Evolutionary conservation across 345 rosid genomes (phyloP), one percentile per base, ranked within the genome.

Genomic region (Gossypium arboreum): DNA sequence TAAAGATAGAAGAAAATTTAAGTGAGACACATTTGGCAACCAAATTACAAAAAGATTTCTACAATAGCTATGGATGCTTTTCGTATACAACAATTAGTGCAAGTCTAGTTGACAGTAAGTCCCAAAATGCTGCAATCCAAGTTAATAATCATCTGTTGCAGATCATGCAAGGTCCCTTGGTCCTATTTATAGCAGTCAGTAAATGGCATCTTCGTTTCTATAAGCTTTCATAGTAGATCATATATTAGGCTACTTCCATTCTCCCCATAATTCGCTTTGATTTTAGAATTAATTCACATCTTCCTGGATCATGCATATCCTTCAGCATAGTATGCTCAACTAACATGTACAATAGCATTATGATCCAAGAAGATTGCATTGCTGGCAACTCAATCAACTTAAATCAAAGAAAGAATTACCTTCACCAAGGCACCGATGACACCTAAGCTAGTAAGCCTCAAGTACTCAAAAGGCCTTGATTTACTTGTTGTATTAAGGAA

Each of bases 341-440:
- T 17, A 51, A 69, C 11, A 72, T 24, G 54, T 43, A 72, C 22
- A 22, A 43, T 44, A 20, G 54, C 75, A 72, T 47, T 41, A 9
- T 2, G n/a, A 9, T 52, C 44, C 24, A 60, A 4, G 41, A 73
- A 59, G 25, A 60, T 25, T 55, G 45, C 55, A 73, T 45, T 61
- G 67, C 24, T 9, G 11, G 24, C 16, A 73, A 60, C 34, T 22
- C 51, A 58, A 57, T 17, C 44, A 73, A 34, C 62, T 56, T 16
- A n/a, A 73, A 43, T 16, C 12, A 24, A 70, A 76, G 57, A 3
- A 57, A 17, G 68, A 75, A 74, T 59, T 86, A 96, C 99, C 97
- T 96, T 96, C 76, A 96, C 99, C 77, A 96, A 85, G 51, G 99
- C 98, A 79, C 99, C 98, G 24, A 96, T 92, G 85, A 96, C 99